Evolutionary conservation across 2,329 filamentous ascomycete genomes (phyloP).

Genomic region (Arthrobotrys entomopaga): DNA sequence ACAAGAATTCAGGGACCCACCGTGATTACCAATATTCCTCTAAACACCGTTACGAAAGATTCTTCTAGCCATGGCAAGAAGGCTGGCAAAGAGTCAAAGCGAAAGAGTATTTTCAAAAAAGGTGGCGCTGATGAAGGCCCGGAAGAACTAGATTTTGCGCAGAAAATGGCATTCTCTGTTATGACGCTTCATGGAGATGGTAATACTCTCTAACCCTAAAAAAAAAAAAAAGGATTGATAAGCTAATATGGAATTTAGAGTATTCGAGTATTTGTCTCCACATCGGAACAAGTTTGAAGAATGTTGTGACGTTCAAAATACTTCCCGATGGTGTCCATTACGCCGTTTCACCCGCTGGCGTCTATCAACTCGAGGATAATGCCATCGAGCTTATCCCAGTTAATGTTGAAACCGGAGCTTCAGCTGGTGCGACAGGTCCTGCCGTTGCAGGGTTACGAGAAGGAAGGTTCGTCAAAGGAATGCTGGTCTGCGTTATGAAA

Average conservation of each 20-base stretch:
- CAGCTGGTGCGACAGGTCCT: constrained; percentile 78
- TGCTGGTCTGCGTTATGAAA: constrained; percentile 78
- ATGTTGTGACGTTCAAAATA: constrained; percentile 88
- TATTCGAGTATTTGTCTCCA: constrained; percentile 96
- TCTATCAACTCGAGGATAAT: constrained; percentile 68
- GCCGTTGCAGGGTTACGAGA: constrained; percentile 80
- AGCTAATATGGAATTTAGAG: constrained; percentile 63
- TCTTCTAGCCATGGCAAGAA: constrained; percentile 5
- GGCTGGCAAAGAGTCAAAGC: constrained; percentile 62
- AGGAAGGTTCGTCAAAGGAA: constrained; percentile 80
- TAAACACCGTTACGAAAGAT: constrained; percentile 23
- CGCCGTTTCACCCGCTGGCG: constrained; percentile 75
- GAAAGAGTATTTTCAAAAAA: background rate
- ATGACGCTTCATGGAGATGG: constrained; percentile 91
- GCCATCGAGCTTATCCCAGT: constrained; percentile 84
- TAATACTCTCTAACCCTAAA: constrained; percentile 57
- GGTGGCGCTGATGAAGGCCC: constrained; percentile 60
- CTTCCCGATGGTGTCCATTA: constrained; percentile 80
- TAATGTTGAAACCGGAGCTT: constrained; percentile 77
- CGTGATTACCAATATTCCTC: constrained; percentile 76
- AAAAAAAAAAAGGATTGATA: constrained; percentile 52
- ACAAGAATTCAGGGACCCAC: constrained; percentile 70
- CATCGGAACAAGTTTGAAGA: constrained; percentile 85
- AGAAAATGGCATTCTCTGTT: constrained; percentile 86
- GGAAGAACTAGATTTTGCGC: constrained; percentile 75